Percentiles rank a stretch among this genome's conserved stretches.
These are phyloP conservation scores for Abelmoschus esculentus DNA, from an alignment of 345 rosid species.

Conservation along the genomic window DNA sequence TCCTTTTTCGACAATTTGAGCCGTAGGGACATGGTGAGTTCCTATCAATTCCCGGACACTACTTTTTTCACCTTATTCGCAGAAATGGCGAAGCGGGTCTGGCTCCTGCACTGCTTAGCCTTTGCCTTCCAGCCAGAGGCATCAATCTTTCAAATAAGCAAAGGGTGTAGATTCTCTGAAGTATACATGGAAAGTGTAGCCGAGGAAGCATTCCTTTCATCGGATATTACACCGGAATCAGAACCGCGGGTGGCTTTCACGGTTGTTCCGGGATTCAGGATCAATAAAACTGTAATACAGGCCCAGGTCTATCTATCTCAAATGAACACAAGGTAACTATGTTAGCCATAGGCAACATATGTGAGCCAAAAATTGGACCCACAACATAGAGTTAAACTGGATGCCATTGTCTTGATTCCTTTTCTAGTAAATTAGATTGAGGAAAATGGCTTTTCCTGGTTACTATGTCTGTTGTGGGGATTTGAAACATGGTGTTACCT, in stretches of 20 bases:
- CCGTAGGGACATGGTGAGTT: slow-evolving; percentile 37
- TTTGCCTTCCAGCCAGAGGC: slow-evolving; percentile 65
- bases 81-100: slow-evolving; percentile 76
- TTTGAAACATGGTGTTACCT: background rate
- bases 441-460: background rate
- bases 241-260: slow-evolving; percentile 73
- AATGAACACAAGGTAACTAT: background rate
- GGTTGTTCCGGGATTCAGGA: slow-evolving; percentile 76
- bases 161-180: slow-evolving; percentile 63
- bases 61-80: slow-evolving; percentile 40
- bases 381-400: slow-evolving; percentile 9
- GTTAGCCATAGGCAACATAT: background rate
- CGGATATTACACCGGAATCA: slow-evolving; percentile 21
- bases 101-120: slow-evolving; percentile 86
- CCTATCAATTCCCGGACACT: slow-evolving; percentile 54
- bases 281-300: slow-evolving; percentile 61
- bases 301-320: slow-evolving; percentile 65
- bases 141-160: slow-evolving; percentile 51
- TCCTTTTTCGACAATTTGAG: slow-evolving; percentile 56
- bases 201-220: slow-evolving; percentile 39
- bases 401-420: slow-evolving; percentile 6
- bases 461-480: slow-evolving; percentile 9
- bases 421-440: background rate
- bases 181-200: slow-evolving; percentile 77
- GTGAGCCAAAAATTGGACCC: slow-evolving; percentile 3